Evolutionary conservation across 2,329 filamentous ascomycete genomes (phyloP).

Genomic region (Phaeosphaeria sp.): DNA sequence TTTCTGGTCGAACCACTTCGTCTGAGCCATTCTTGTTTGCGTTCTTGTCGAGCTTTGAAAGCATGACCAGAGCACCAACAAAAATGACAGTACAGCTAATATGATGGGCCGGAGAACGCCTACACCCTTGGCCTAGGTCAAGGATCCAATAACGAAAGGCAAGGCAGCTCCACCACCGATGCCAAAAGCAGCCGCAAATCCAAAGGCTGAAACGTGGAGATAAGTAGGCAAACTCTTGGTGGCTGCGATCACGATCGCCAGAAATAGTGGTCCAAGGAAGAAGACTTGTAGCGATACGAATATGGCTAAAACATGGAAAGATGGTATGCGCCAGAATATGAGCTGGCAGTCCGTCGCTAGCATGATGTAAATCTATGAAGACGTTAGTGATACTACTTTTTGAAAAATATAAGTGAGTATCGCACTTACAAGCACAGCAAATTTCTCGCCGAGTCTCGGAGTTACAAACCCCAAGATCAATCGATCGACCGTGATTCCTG

Average conservation of each 20-base stretch:
- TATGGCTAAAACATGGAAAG: conserved; percentile 72
- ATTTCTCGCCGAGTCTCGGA: conserved; percentile 72
- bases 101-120: conserved; percentile 64
- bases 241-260: conserved; percentile 71
- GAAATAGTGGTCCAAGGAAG: conserved; percentile 79
- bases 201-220: conserved; percentile 78
- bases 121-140: conserved; percentile 66
- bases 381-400: conserved; percentile 30
- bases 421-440: conserved; percentile 48
- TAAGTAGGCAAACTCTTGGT: conserved; percentile 74
- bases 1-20: neutral
- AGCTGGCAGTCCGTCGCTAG: conserved; percentile 68
- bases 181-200: conserved; percentile 78
- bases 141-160: conserved; percentile 69
- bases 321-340: conserved; percentile 78
- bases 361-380: conserved; percentile 63
- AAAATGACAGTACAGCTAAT: conserved; percentile 57
- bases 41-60: conserved; percentile 21
- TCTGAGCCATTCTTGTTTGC: conserved; percentile 4
- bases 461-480: conserved; percentile 77
- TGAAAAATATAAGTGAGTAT: conserved; percentile 20
- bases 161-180: conserved; percentile 70
- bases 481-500: conserved; percentile 76
- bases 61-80: conserved; percentile 58
- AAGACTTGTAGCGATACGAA: conserved; percentile 75